Conservation (phyloP, 495 filamentous ascomycete species). For the Penicillium parvum region DNA sequence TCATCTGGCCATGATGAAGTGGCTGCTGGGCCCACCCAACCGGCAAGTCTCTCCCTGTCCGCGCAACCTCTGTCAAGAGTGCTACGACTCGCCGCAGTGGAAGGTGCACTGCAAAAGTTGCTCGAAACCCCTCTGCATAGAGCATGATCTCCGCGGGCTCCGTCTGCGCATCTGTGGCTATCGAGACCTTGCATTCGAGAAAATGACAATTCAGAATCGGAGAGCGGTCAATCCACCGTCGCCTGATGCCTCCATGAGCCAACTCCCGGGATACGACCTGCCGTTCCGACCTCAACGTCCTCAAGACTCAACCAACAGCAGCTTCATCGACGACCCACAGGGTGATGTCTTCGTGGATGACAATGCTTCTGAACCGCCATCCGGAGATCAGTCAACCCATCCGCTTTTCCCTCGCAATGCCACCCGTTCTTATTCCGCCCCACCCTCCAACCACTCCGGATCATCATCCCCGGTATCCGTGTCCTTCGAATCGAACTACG, state of each 20-base stretch:
- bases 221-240: constrained; percentile 11
- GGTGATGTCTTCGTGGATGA: constrained; percentile 24
- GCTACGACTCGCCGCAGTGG: constrained; percentile 55
- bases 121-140: constrained; percentile 55
- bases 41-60: constrained; percentile 49
- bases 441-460: constrained; percentile 40
- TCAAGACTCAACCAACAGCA: constrained; percentile 38
- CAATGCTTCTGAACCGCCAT: constrained; percentile 15
- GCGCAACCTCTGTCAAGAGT: constrained; percentile 57
- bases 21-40: constrained; percentile 44
- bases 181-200: constrained; percentile 52
- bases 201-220: constrained; percentile 37
- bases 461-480: constrained; percentile 38
- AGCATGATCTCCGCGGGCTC: constrained; percentile 58
- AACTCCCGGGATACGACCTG: constrained; percentile 20
- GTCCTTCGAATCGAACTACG: constrained; percentile 38
- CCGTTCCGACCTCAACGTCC: constrained; percentile 32
- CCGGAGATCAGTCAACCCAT: constrained; percentile 11
- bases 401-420: constrained; percentile 16
- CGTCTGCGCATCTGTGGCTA: constrained; percentile 58
- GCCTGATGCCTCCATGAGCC: constrained; percentile 5
- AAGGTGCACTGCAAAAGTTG: constrained; percentile 56
- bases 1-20: constrained; percentile 50
- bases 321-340: constrained; percentile 36
- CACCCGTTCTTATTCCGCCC: constrained; percentile 31